These are phyloP conservation scores for Cynara cardunculus DNA, from an alignment of 129 eudicot genomes.

Conservation along the genomic window DNA sequence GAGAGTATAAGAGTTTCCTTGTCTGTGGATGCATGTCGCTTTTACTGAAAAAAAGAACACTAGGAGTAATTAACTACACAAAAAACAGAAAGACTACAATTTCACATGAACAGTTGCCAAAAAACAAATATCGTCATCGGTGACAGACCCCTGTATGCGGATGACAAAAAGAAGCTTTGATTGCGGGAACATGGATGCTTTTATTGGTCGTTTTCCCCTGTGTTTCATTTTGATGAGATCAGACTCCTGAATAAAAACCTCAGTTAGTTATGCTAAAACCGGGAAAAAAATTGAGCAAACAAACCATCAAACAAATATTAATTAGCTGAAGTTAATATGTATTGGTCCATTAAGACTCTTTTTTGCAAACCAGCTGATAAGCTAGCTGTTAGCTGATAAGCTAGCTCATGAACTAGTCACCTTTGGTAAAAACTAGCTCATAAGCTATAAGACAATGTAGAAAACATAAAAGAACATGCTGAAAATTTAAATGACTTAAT, in stretches of 20 bases:
- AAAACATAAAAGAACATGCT: too few relatives aligned
- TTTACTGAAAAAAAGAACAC: constrained; percentile 37
- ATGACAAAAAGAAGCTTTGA: constrained; percentile 61
- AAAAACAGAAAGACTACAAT: neutral
- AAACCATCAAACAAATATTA: neutral
- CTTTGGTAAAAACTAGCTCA: too few relatives aligned
- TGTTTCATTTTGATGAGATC: constrained; percentile 66
- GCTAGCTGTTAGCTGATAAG: neutral
- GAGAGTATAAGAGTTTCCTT: constrained; percentile 46
- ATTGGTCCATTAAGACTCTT: neutral
- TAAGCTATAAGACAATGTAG: neutral
- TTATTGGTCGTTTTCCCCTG: constrained; percentile 37
- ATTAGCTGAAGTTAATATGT: neutral
- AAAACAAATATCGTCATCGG: neutral
- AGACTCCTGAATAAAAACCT: constrained; percentile 40
- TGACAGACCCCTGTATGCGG: constrained; percentile 64
- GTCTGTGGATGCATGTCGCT: constrained; percentile 59
- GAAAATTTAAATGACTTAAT: too few relatives aligned
- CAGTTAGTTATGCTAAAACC: neutral
- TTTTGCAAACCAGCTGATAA: neutral
- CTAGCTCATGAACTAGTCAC: too few relatives aligned
- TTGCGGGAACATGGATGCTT: constrained; percentile 20
- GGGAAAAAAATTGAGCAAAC: neutral
- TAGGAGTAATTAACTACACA: neutral
- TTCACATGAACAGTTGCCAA: neutral